Percentiles rank a stretch among this genome's conserved stretches.
Evolutionary conservation across 441 rosid species (phyloP).

Genomic region (Erysimum pusillum): DNA sequence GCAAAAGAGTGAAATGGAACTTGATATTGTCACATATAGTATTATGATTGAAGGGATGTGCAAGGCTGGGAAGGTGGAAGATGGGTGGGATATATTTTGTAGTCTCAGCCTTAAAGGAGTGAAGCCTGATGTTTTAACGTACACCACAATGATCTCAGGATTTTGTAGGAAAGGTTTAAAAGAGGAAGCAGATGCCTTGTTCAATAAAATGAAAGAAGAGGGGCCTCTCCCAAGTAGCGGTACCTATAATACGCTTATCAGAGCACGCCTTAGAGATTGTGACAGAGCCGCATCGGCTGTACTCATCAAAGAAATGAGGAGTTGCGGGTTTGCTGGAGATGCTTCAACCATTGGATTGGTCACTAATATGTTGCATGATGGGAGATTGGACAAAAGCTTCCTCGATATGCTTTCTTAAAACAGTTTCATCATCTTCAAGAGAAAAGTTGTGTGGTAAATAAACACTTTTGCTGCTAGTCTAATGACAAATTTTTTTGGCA

Average conservation of each 20-base stretch:
- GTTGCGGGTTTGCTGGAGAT: neutral
- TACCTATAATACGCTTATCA: neutral
- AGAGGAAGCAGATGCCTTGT: neutral
- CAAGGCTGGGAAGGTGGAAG: too few relatives aligned
- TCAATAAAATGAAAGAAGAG: neutral
- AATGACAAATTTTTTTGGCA: neutral
- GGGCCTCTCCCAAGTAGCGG: neutral
- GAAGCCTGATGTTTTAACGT: neutral
- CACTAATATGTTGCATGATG: neutral
- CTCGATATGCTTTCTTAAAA: neutral
- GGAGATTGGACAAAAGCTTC: neutral
- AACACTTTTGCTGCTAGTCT: neutral
- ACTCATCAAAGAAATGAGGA: neutral
- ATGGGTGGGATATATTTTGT: too few relatives aligned
- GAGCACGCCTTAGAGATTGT: neutral
- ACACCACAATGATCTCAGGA: neutral
- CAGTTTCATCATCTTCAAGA: neutral
- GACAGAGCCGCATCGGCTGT: neutral
- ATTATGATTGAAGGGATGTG: slow-evolving; percentile 22
- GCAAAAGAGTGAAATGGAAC: slow-evolving; percentile 11
- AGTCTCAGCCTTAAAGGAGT: neutral
- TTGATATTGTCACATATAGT: neutral
- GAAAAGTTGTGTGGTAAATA: neutral
- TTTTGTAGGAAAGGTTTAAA: neutral
- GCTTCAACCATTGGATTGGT: neutral